Evolutionary conservation across 768 basidiomycete species (phyloP).

Genomic region (Xerocomellus intermedius): DNA sequence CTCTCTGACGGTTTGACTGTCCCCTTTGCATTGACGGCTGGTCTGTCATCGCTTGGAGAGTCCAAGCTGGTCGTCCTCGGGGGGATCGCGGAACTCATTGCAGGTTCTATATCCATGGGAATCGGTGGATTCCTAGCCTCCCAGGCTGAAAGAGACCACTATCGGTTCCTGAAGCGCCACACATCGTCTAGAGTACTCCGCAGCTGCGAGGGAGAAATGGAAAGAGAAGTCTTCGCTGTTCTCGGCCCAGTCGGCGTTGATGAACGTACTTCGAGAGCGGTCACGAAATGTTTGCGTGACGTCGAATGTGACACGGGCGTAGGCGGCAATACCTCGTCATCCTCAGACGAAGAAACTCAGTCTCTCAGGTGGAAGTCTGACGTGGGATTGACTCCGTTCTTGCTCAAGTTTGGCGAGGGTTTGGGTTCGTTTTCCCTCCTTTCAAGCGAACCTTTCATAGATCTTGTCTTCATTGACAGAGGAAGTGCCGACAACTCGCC

Average conservation of each 20-base stretch:
- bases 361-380: constrained; percentile 67
- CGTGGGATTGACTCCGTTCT: constrained; percentile 87
- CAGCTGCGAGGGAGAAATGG: constrained; percentile 93
- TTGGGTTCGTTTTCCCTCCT: constrained; percentile 52
- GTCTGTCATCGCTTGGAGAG: constrained; percentile 84
- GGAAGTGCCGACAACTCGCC: constrained; percentile 80
- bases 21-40: constrained; percentile 88
- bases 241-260: constrained; percentile 90
- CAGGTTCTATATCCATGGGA: constrained; percentile 97
- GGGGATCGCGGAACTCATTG: constrained; percentile 93
- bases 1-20: constrained; percentile 89
- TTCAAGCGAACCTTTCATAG: not conserved
- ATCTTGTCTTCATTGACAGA: constrained; percentile 43
- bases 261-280: constrained; percentile 71
- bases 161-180: constrained; percentile 71
- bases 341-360: constrained; percentile 54
- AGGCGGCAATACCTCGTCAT: constrained; percentile 13
- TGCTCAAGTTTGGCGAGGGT: constrained; percentile 95
- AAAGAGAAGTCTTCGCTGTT: constrained; percentile 87
- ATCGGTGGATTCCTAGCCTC: constrained; percentile 97
- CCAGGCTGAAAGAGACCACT: constrained; percentile 95
- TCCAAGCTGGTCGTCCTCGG: constrained; percentile 92
- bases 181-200: constrained; percentile 81
- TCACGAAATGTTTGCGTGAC: constrained; percentile 72
- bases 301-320: constrained; percentile 50